These are phyloP conservation scores for Talaromyces adpressus DNA, from an alignment of 495 filamentous ascomycete species.

Conservation along the genomic window DNA sequence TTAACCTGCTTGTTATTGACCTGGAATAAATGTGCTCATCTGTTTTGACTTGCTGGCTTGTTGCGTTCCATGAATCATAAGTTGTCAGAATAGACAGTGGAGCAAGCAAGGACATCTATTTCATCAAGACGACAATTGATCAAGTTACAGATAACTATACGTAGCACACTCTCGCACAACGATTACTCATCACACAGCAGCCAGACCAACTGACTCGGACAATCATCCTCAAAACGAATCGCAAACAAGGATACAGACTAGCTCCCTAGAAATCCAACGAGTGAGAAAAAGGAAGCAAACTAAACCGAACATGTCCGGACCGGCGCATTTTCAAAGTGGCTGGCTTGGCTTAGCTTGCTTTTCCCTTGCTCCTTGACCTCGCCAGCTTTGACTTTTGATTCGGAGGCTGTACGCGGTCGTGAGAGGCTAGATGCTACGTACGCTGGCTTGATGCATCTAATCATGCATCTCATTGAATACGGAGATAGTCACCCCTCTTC, in stretches of 20 bases:
- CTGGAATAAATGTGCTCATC: background rate
- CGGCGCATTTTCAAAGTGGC: background rate
- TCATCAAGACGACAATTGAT: no score
- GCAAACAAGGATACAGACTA: background rate
- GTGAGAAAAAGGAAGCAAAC: background rate
- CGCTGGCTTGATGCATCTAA: background rate
- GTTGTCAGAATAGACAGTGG: background rate
- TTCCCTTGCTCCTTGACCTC: background rate
- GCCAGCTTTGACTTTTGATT: background rate
- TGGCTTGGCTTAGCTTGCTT: background rate
- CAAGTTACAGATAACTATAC: background rate
- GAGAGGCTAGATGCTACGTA: background rate
- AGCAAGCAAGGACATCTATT: background rate
- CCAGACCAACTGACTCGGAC: background rate
- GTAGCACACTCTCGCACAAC: background rate
- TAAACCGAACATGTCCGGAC: no score
- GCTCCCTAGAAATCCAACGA: background rate
- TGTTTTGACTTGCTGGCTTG: background rate
- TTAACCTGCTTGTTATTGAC: background rate
- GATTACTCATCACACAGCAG: background rate
- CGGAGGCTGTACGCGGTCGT: background rate
- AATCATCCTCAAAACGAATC: background rate
- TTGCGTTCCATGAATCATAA: background rate
- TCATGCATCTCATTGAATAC: background rate
- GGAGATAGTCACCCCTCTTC: background rate